Base-by-base conservation (phyloP, 1,139 yeast species). In the Scheffersomyces quercinus region DNA sequence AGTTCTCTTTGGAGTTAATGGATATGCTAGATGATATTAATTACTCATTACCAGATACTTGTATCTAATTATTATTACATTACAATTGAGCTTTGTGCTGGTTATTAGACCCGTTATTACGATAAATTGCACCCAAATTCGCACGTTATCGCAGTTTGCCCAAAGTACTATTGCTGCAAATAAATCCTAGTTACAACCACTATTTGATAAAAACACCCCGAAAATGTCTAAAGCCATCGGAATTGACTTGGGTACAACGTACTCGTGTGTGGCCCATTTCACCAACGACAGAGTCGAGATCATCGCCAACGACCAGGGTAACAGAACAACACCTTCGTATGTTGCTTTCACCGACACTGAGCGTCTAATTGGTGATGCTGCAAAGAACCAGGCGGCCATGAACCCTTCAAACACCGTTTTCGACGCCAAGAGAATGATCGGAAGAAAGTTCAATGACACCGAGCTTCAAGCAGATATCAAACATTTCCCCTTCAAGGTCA, bases 221-320 rank as follows among this genome's bases (percentile, higher is more conserved):
- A 44, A 43, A 12, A 53, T 53, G 56, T 45, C 53, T 37, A 53
- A 49, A 51, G 58, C 58, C 42, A 50, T 60, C 40, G 65, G 65
- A 44, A 60, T 60, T 48, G 65, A 60, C 39, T 60, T 60, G 56
- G 65, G 65, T 41, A 60, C 65, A 28, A 60, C 65, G 24, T 60
- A 60, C 58, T 59, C 64, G 34, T 60, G 65, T 56, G 65, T 60
- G 37, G 65, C 58, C 16, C 56, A 52, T 43, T 51, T 51, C 36
- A 41, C 54, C 35, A 53, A 53, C 37, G 56, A 53, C 31, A 43
- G 55, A 33, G 56, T 53, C 33, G 56, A 53, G 46, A 60, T 61
- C 33, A 74, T 74, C 56, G 79, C 79, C 52, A 73, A 74, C 55
- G 79, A 73, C 56, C 79, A 74, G 65, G 79, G 79, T 69, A 74